Conservation (phyloP, 2,329 filamentous ascomycete genomes). For the Falciphora oryzae region DNA sequence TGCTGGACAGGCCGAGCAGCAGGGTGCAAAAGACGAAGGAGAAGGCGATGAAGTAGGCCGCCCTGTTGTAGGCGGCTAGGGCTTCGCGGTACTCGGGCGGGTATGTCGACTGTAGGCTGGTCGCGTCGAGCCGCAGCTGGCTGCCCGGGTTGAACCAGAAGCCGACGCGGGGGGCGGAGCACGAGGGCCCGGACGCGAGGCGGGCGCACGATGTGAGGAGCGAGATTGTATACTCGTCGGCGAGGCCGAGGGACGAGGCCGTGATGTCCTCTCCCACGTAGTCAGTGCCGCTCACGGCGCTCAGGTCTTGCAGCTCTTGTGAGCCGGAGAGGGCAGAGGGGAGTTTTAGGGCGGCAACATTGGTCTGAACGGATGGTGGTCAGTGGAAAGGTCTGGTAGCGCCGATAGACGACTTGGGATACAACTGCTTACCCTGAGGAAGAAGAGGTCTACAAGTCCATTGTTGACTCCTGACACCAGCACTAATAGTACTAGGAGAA, state of each 20-base stretch:
- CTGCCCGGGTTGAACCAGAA: conserved; percentile 26
- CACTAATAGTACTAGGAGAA: conserved; percentile 14
- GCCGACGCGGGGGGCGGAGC: conserved; percentile 23
- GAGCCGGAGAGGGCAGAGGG: conserved; percentile 26
- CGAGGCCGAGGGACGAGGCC: conserved; percentile 22
- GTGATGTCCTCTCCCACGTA: conserved; percentile 24
- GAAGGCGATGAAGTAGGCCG: conserved; percentile 23
- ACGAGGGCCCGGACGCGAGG: conserved; percentile 18
- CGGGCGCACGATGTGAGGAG: conserved; percentile 28
- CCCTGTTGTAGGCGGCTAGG: conserved; percentile 20
- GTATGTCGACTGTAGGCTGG: conserved; percentile 17
- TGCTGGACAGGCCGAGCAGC: conserved; percentile 18
- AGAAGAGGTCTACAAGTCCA: conserved; percentile 20
- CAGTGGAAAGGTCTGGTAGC: background rate
- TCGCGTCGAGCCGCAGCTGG: conserved; percentile 25
- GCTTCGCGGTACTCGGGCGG: conserved; percentile 19
- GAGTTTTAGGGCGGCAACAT: conserved; percentile 23
- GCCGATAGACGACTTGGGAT: background rate
- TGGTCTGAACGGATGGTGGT: conserved; percentile 19
- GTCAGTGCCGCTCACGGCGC: conserved; percentile 25
- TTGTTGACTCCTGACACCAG: conserved; percentile 18
- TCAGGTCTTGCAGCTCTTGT: conserved; percentile 26
- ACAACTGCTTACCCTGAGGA: conserved; percentile 25
- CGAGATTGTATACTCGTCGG: conserved; percentile 24
- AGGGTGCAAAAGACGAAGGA: conserved; percentile 25